Percentiles rank a stretch among this genome's conserved stretches.
These are phyloP conservation scores for Cicer chorassanicum DNA, from an alignment of 306 rosid genomes.

Conservation along the genomic window DNA sequence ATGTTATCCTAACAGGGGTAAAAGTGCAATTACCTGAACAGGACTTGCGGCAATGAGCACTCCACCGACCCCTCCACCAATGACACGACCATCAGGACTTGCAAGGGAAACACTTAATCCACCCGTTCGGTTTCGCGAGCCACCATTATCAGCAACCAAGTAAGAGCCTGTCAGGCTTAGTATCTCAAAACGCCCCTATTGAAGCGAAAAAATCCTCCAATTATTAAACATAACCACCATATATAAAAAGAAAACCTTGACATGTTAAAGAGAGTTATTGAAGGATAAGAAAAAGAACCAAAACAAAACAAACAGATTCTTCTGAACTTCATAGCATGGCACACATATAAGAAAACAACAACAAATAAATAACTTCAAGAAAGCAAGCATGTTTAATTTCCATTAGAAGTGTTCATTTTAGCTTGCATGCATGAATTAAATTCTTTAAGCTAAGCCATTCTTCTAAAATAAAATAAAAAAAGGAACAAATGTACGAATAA, in stretches of 20 bases:
- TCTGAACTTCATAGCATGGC: background rate
- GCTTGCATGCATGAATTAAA: background rate
- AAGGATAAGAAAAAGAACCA: background rate
- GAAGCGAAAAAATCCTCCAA: conserved; percentile 41
- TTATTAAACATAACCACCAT: background rate
- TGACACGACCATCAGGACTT: conserved; percentile 88
- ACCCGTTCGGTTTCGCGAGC: conserved; percentile 72
- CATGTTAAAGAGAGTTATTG: background rate
- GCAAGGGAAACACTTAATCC: conserved; percentile 84
- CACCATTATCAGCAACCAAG: conserved; percentile 63
- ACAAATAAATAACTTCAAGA: background rate
- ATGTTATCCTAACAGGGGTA: conserved; percentile 17
- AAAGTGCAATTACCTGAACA: conserved; percentile 70
- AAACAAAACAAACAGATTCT: conserved; percentile 1
- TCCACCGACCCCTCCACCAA: conserved; percentile 93
- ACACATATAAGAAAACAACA: background rate
- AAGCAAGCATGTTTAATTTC: background rate
- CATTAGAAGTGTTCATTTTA: background rate
- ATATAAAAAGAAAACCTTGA: conserved; percentile 6
- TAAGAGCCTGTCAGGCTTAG: conserved; percentile 87
- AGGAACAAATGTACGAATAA: background rate
- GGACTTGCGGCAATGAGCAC: conserved; percentile 84
- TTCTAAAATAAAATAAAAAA: background rate
- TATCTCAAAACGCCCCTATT: conserved; percentile 92
- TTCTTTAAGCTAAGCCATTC: background rate